Evolutionary conservation across 768 basidiomycete genomes (phyloP).

Genomic region (Termitomyces sp.): DNA sequence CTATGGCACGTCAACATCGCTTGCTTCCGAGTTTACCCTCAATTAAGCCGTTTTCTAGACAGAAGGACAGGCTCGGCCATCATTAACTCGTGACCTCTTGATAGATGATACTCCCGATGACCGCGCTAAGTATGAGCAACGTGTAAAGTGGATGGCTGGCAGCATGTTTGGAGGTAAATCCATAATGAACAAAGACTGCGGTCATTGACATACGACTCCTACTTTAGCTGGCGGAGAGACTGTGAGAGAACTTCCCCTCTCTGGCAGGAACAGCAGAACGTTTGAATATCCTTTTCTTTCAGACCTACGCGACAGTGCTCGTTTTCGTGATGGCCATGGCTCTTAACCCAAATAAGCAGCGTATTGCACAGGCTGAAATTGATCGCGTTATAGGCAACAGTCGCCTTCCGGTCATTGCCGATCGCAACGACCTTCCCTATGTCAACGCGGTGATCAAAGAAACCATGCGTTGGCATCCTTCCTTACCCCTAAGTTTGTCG

Average conservation of each 20-base stretch:
- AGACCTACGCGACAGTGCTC: neutral
- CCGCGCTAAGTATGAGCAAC: neutral
- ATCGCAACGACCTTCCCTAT: neutral
- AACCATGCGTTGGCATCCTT: neutral
- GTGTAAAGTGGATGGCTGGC: neutral
- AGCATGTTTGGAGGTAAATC: neutral
- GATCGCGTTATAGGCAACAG: neutral
- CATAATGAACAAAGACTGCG: neutral
- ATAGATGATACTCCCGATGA: neutral
- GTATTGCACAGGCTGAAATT: neutral
- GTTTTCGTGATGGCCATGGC: neutral
- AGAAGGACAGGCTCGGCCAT: neutral
- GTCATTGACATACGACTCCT: neutral
- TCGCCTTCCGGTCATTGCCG: neutral
- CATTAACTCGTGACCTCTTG: neutral
- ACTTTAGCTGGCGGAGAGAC: neutral
- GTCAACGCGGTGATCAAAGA: neutral
- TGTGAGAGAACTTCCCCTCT: neutral
- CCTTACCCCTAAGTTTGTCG: neutral
- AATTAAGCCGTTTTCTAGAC: neutral
- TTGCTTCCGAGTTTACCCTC: neutral
- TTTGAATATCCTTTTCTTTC: too few species aligned
- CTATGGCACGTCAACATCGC: neutral
- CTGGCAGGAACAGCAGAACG: neutral
- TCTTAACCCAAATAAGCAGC: neutral